Evolutionary conservation across 2,329 filamentous ascomycete species (phyloP), one percentile per base, ranked within the genome.

Genomic region (Pseudomassariella vexata): DNA sequence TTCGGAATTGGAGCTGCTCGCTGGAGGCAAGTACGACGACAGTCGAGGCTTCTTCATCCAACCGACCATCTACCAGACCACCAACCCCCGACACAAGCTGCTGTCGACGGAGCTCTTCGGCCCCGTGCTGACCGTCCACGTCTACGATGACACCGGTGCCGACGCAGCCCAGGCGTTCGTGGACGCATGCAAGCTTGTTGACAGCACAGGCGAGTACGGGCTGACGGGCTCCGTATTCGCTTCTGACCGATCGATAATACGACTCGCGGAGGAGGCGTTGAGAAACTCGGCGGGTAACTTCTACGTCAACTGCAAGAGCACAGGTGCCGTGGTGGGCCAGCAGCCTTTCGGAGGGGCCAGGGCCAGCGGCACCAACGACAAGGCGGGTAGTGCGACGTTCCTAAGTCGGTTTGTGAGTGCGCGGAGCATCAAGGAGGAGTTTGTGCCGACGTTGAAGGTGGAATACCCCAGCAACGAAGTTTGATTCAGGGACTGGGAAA

Each of bases 221-320:
- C 66, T 90, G 33, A 90, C 85, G 0, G 85, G 85, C 9, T 73
- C 82, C 37, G 67, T 90, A 34, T 90, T 90, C 55, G 82, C 85
- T 8, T 60, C 69, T 35, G 82, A 88, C 57, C 67, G 85, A 24
- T 60, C 68, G 28, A 79, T 71, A 10, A 63, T 88, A 37, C 71
- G 79, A 16, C 68, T 69, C 35, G 85, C 83, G 0, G 83, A 88
- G 57, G 75, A 87, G 46, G 72, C 68, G 39, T 67, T 90, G 32
- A 69, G 82, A 42, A 78, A 88, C 53, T 66, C 80, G 0, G 84
- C 85, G 1, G 85, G 85, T 24, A 90, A 90, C 66, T 89, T 89
- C 56, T 90, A 90, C 63, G 70, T 90, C 61, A 90, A 89, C 65
- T 84, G 80, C 66, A 89, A 89, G 73, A 81, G 76, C 57, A 85